Conservation (phyloP, 306 rosid species). For the Cyclanthera cordifolia region DNA sequence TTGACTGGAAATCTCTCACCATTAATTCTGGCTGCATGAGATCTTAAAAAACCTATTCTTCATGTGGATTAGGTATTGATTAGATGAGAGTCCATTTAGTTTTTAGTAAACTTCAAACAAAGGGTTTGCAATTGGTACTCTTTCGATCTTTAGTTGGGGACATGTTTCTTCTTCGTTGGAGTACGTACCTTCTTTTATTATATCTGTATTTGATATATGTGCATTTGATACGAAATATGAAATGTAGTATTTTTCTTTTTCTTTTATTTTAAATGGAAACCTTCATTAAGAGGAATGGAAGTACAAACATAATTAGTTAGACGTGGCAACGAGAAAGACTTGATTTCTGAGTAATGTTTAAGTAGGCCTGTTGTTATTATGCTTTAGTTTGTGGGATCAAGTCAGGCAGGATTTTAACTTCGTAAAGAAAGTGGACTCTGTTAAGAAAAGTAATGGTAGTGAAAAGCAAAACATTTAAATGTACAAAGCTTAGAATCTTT, state of each 20-base stretch:
- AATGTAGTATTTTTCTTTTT: neutral
- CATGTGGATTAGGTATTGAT: neutral
- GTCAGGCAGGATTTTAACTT: neutral
- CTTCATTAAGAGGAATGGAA: neutral
- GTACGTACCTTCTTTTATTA: neutral
- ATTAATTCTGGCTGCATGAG: neutral
- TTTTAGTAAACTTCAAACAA: neutral
- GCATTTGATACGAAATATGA: neutral
- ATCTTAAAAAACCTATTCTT: neutral
- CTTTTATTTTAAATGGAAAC: neutral
- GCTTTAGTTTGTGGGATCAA: neutral
- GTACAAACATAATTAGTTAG: neutral
- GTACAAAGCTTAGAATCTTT: neutral
- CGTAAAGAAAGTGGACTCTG: neutral
- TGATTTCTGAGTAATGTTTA: neutral
- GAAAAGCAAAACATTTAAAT: neutral
- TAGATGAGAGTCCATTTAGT: neutral
- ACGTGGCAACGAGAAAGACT: neutral
- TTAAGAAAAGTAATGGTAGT: neutral
- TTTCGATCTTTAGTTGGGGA: neutral
- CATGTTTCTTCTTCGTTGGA: neutral
- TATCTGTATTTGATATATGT: neutral
- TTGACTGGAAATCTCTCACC: neutral
- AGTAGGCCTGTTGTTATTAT: neutral
- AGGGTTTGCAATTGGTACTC: constrained; percentile 2